phyloP scores from a whole-genome alignment of 352 stramenopile species.

The Plasmopara viticola region DNA sequence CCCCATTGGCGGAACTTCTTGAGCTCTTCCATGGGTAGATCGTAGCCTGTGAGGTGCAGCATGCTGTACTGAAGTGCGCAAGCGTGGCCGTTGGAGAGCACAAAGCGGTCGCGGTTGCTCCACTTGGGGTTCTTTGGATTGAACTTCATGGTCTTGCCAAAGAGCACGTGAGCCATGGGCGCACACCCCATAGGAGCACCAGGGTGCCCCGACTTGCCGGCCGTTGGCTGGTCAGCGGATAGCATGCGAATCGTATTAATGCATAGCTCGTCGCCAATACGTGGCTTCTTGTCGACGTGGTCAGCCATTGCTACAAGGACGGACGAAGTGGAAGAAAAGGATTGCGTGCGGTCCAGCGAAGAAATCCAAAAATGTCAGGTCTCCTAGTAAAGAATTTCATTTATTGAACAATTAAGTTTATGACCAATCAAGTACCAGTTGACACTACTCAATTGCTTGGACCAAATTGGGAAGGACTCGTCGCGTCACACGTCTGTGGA shows the following conservation, averaged over 20 bases:
- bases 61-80: conserved; percentile 99
- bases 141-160: conserved; percentile 87
- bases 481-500: no score
- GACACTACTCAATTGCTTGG: no score
- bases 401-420: no score
- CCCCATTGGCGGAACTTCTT: conserved; percentile 96
- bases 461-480: no score
- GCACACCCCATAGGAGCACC: conserved; percentile 98
- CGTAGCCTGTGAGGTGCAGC: conserved; percentile 96
- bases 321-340: background rate
- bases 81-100: conserved; percentile 98
- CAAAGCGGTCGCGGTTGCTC: conserved; percentile 98
- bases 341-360: conserved; percentile 29
- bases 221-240: conserved; percentile 95
- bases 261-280: conserved; percentile 83
- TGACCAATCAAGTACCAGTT: no score
- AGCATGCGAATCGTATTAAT: conserved; percentile 98
- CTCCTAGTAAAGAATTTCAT: no score
- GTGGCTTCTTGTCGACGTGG: conserved; percentile 78
- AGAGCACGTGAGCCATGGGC: conserved; percentile 97
- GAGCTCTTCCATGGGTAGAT: conserved; percentile 94
- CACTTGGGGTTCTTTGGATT: conserved; percentile 84
- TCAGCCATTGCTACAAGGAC: conserved; percentile 49
- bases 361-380: conserved; percentile 38
- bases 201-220: conserved; percentile 97